Evolutionary conservation across 164 flowering plant genomes (phyloP).

Genomic region (Tinospora cordifolia): DNA sequence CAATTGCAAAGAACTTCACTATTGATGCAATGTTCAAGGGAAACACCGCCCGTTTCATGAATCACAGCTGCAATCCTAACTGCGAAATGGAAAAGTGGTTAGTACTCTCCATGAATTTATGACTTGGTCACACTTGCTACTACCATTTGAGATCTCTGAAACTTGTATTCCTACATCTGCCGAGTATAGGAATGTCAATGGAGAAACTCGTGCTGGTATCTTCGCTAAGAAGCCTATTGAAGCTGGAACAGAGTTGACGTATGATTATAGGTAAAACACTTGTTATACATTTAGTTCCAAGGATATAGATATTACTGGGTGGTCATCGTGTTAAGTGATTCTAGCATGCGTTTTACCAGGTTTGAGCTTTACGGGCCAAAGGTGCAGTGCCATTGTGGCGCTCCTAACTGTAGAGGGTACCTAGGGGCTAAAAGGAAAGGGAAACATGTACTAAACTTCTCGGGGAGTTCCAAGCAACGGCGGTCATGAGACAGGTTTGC

Average conservation of each 20-base stretch:
- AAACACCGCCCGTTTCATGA: slow-evolving; percentile 69
- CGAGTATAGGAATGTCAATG: not conserved
- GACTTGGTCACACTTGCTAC: not conserved
- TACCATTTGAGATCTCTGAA: not conserved
- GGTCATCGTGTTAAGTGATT: not conserved
- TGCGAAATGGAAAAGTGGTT: slow-evolving; percentile 87
- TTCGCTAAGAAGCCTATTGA: slow-evolving; percentile 4
- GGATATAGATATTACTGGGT: not conserved
- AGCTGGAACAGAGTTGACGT: slow-evolving; percentile 6
- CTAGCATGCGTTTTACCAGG: slow-evolving; percentile 26
- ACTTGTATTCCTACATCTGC: no score
- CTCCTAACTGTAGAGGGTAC: slow-evolving; percentile 69
- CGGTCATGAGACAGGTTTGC: slow-evolving; percentile 15
- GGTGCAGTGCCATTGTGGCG: slow-evolving; percentile 73
- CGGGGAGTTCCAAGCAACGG: slow-evolving; percentile 61
- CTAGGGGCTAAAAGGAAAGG: slow-evolving; percentile 66
- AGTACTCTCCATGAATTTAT: slow-evolving; percentile 17
- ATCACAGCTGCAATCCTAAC: slow-evolving; percentile 92
- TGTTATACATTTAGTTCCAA: not conserved
- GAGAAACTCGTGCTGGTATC: slow-evolving; percentile 7
- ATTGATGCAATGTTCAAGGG: slow-evolving; percentile 97
- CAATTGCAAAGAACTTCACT: slow-evolving; percentile 74
- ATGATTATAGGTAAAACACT: slow-evolving; percentile 7
- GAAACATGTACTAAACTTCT: slow-evolving; percentile 20
- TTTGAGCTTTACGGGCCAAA: slow-evolving; percentile 81